phyloP scores from a whole-genome alignment of 2,329 filamentous ascomycete genomes.

The Plenodomus tracheiphilus region DNA sequence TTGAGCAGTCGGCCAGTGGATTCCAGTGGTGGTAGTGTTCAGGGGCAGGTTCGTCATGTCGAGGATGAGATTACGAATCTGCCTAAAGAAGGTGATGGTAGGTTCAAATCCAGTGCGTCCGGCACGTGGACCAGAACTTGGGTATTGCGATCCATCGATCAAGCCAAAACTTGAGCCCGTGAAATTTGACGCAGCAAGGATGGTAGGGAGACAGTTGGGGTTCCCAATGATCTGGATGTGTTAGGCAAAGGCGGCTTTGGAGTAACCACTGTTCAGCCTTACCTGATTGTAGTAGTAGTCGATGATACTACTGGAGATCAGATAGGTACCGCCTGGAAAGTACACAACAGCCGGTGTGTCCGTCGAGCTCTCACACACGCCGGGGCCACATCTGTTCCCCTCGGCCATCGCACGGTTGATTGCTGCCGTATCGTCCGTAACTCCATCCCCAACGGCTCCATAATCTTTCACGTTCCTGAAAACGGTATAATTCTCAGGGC shows the following conservation, averaged over 20 bases:
- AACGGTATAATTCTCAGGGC: constrained; percentile 44
- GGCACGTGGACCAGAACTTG: constrained; percentile 31
- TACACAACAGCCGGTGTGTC: constrained; percentile 61
- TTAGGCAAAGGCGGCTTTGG: constrained; percentile 3
- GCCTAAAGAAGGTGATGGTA: constrained; percentile 66
- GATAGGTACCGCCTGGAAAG: constrained; percentile 62
- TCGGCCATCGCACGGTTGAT: constrained; percentile 52
- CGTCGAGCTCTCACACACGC: constrained; percentile 50
- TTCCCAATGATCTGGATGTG: constrained; percentile 57
- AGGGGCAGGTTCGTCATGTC: constrained; percentile 59
- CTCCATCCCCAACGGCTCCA: constrained; percentile 44
- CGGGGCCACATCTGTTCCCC: constrained; percentile 48
- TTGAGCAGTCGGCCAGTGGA: constrained; percentile 53
- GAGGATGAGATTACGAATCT: constrained; percentile 67
- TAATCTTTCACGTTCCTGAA: constrained; percentile 51
- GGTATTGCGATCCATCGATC: constrained; percentile 61
- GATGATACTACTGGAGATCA: constrained; percentile 60
- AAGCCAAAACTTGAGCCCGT: constrained; percentile 53
- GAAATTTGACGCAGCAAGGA: constrained; percentile 59
- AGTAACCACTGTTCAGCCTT: background rate
- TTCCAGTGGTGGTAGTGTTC: constrained; percentile 49
- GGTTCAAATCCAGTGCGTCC: constrained; percentile 49
- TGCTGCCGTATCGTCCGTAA: constrained; percentile 55
- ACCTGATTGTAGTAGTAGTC: constrained; percentile 65
- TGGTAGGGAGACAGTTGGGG: constrained; percentile 58